These are phyloP conservation scores for Akanthomyces uredinophilus DNA, from an alignment of 2,329 filamentous ascomycete species.

Conservation along the genomic window DNA sequence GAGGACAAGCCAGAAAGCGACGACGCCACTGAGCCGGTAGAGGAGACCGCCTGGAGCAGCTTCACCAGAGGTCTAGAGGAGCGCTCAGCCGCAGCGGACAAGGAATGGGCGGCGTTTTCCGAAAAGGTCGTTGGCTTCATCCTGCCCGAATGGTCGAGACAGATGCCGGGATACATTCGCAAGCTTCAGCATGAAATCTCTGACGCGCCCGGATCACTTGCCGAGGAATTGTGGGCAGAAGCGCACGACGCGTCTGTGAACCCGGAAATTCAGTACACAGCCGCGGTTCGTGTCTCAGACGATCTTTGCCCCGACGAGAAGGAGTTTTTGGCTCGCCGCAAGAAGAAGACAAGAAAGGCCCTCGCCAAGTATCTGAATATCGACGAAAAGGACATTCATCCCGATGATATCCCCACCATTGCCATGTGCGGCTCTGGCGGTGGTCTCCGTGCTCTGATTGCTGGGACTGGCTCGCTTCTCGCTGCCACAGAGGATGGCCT, in stretches of 20 bases:
- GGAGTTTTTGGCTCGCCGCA: conserved; percentile 64
- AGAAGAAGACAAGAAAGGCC: conserved; percentile 62
- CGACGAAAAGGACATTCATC: conserved; percentile 74
- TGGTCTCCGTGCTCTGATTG: conserved; percentile 82
- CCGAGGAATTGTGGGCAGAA: conserved; percentile 90
- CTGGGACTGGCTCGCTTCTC: conserved; percentile 80
- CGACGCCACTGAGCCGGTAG: conserved; percentile 3
- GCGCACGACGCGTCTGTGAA: conserved; percentile 78
- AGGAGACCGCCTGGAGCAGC: conserved; percentile 39
- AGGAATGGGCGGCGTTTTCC: conserved; percentile 50
- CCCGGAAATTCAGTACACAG: conserved; percentile 80
- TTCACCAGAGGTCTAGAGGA: conserved; percentile 45
- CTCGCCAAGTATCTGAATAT: conserved; percentile 79
- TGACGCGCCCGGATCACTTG: conserved; percentile 79
- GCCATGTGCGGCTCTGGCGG: conserved; percentile 93
- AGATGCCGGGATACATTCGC: conserved; percentile 68
- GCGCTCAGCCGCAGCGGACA: conserved; percentile 49
- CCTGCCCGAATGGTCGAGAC: conserved; percentile 75
- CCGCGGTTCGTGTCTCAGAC: conserved; percentile 73
- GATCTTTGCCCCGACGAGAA: conserved; percentile 81
- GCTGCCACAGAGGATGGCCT: conserved; percentile 81
- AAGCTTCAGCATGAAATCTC: conserved; percentile 87
- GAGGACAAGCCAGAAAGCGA: conserved; percentile 7
- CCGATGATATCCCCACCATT: conserved; percentile 88
- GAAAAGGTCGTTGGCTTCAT: conserved; percentile 64